These are phyloP conservation scores for Bassia scoparia DNA, from an alignment of 148 eudicot species.

Conservation along the genomic window DNA sequence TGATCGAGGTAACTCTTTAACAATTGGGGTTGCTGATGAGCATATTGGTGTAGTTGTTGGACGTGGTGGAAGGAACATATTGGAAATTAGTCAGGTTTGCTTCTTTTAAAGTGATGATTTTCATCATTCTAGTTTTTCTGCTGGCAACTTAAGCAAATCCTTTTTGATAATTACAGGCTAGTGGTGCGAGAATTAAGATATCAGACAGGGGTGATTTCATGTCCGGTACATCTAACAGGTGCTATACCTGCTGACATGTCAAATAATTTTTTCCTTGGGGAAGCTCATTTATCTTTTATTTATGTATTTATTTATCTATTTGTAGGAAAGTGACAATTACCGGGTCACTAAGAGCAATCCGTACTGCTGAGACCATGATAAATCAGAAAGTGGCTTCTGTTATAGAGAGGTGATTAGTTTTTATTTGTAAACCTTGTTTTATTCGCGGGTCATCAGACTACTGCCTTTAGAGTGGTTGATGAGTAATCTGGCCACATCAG, in stretches of 20 bases:
- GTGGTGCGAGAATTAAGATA: constrained; percentile 94
- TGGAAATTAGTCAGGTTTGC: constrained; percentile 82
- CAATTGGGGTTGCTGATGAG: constrained; percentile 95
- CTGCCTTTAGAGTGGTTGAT: constrained; percentile 19
- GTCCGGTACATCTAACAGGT: constrained; percentile 93
- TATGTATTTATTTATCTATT: constrained; percentile 11
- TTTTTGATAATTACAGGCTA: constrained; percentile 47
- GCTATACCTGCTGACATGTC: constrained; percentile 7
- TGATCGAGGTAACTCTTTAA: constrained; percentile 61
- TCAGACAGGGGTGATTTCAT: constrained; percentile 94
- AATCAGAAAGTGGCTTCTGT: constrained; percentile 66
- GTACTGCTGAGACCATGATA: constrained; percentile 77
- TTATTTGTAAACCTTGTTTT: not conserved
- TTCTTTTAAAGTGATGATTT: not conserved
- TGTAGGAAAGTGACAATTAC: constrained; percentile 96
- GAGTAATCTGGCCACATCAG: constrained; percentile 13
- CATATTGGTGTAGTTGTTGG: constrained; percentile 94
- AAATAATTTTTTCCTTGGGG: not conserved
- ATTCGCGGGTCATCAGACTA: constrained; percentile 7
- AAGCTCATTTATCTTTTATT: too few species aligned
- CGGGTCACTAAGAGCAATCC: constrained; percentile 75
- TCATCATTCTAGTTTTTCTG: not conserved
- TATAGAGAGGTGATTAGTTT: constrained; percentile 42
- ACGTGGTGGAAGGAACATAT: constrained; percentile 81
- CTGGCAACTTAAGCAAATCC: constrained; percentile 7